phyloP scores from a whole-genome alignment of 345 rosid genomes.

The Brassica napus region Da-Ae NC_063435.1:2686001-2686500 shows the following conservation, averaged over 20 bases:
- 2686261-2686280: background rate
- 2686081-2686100: background rate
- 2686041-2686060: background rate
- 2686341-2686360: background rate
- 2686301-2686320: slow-evolving; percentile 9
- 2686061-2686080: background rate
- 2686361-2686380: background rate
- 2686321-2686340: background rate
- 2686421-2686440: background rate
- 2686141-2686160: background rate
- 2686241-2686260: background rate
- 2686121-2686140: background rate
- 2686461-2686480: background rate
- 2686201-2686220: background rate
- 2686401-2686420: background rate
- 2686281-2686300: slow-evolving; percentile 4
- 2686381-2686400: background rate
- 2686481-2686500: slow-evolving; percentile 4
- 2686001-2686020: background rate
- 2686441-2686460: background rate
- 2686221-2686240: background rate
- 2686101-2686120: background rate
- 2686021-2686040: background rate
- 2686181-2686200: background rate
- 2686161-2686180: too few species aligned